phyloP scores from a whole-genome alignment of 805 yeast genomes.

The Torulaspora maleeae region DNA sequence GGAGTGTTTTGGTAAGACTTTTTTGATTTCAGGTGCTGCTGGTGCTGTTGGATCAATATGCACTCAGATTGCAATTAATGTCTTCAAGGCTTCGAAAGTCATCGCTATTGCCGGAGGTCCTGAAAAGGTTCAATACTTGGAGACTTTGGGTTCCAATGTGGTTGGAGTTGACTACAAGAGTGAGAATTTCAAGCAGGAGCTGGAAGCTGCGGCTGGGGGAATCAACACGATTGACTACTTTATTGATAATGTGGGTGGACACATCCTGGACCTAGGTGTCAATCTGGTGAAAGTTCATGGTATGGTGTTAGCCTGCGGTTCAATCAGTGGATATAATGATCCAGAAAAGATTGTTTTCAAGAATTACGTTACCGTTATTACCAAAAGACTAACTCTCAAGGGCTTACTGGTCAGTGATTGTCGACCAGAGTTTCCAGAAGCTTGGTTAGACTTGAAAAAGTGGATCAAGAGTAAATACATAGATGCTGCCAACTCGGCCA shows the following conservation, averaged over 20 bases:
- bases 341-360: slow-evolving; percentile 35
- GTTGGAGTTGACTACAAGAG: slow-evolving; percentile 52
- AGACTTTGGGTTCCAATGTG: slow-evolving; percentile 50
- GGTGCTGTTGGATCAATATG: slow-evolving; percentile 68
- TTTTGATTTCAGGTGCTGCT: slow-evolving; percentile 59
- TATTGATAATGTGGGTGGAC: slow-evolving; percentile 65
- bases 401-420: slow-evolving; percentile 53
- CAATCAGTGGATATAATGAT: slow-evolving; percentile 55
- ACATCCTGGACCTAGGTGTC: slow-evolving; percentile 45
- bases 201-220: slow-evolving; percentile 40
- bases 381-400: slow-evolving; percentile 46
- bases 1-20: slow-evolving; percentile 40
- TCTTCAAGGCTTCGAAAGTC: slow-evolving; percentile 50
- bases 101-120: slow-evolving; percentile 60
- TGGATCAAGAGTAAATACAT: slow-evolving; percentile 43
- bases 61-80: slow-evolving; percentile 52
- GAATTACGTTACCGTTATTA: slow-evolving; percentile 43
- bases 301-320: slow-evolving; percentile 56
- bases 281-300: slow-evolving; percentile 38
- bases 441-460: slow-evolving; percentile 34
- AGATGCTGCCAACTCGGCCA: slow-evolving; percentile 37
- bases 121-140: slow-evolving; percentile 51
- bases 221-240: slow-evolving; percentile 48
- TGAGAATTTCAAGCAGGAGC: slow-evolving; percentile 35
- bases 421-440: slow-evolving; percentile 37